phyloP scores from a whole-genome alignment of 202 grass and related monocot species.

The Eragrostis tef region DNA sequence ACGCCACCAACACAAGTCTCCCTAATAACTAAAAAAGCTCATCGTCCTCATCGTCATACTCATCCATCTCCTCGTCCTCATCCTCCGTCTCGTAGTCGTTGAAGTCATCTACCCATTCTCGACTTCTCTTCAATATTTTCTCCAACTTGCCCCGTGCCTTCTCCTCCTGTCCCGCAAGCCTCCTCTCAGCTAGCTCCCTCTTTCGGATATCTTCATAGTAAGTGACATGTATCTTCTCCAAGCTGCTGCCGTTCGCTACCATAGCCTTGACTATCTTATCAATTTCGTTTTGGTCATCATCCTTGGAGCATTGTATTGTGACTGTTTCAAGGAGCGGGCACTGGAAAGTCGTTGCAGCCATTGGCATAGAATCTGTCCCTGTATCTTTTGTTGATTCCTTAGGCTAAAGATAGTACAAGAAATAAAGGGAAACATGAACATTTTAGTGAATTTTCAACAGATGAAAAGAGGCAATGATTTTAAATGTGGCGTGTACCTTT shows the following conservation, averaged over 20 bases:
- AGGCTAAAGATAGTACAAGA: not conserved
- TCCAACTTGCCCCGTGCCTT: conserved; percentile 16
- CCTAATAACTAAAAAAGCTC: not conserved
- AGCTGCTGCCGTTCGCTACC: conserved; percentile 5
- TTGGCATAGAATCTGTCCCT: not conserved
- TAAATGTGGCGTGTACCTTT: conserved; percentile 28
- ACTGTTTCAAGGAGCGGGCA: conserved; percentile 45
- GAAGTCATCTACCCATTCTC: not conserved
- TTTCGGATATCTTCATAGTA: not conserved
- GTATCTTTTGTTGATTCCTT: not conserved
- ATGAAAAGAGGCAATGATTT: not conserved
- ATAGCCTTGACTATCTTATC: conserved; percentile 31
- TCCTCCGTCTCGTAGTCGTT: not conserved
- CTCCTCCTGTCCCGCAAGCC: conserved; percentile 11
- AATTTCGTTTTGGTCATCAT: not conserved
- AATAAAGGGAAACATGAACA: too few species aligned
- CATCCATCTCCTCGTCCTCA: not conserved
- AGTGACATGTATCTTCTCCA: conserved; percentile 26
- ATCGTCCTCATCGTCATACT: not conserved
- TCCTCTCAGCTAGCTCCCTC: not conserved
- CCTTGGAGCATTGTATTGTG: conserved; percentile 33
- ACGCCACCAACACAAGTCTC: not conserved
- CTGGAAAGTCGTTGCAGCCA: conserved; percentile 12
- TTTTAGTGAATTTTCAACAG: too few species aligned
- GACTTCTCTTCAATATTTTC: conserved; percentile 25